Evolutionary conservation across 345 rosid genomes (phyloP).

Genomic region (Gossypium turneri): DNA sequence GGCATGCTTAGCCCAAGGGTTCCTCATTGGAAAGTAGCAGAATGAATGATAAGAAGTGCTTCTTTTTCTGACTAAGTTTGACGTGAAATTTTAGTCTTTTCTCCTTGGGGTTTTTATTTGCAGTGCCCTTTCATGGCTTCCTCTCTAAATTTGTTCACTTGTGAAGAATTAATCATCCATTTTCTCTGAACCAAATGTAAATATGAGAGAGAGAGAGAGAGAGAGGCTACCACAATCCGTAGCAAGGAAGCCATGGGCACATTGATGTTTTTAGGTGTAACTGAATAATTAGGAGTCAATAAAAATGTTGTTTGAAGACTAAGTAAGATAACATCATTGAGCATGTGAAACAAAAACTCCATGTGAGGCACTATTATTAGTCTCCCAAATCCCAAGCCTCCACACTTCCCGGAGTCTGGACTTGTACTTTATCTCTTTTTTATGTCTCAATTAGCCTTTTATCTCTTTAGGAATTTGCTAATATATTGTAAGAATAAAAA

Average conservation of each 20-base stretch:
- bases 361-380: constrained; percentile 33
- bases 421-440: constrained; percentile 8
- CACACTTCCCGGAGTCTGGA: constrained; percentile 23
- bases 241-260: constrained; percentile 22
- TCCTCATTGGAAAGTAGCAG: background rate
- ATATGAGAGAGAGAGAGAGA: too few species aligned
- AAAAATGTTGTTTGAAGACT: constrained; percentile 25
- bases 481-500: background rate
- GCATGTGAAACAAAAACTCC: constrained; percentile 24
- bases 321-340: constrained; percentile 27
- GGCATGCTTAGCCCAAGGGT: constrained; percentile 7
- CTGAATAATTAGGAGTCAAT: constrained; percentile 30
- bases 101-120: constrained; percentile 9
- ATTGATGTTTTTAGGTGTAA: constrained; percentile 16
- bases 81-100: constrained; percentile 12
- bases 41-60: constrained; percentile 3
- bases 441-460: background rate
- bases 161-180: background rate
- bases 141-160: constrained; percentile 12
- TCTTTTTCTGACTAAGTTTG: constrained; percentile 22
- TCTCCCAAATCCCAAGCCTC: constrained; percentile 20
- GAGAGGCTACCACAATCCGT: constrained; percentile 12
- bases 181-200: too few species aligned
- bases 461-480: background rate
- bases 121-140: background rate